These are phyloP conservation scores for Rhodosporidiobolus sp. DNA, from an alignment of 768 basidiomycete genomes.

Conservation along the genomic window DNA sequence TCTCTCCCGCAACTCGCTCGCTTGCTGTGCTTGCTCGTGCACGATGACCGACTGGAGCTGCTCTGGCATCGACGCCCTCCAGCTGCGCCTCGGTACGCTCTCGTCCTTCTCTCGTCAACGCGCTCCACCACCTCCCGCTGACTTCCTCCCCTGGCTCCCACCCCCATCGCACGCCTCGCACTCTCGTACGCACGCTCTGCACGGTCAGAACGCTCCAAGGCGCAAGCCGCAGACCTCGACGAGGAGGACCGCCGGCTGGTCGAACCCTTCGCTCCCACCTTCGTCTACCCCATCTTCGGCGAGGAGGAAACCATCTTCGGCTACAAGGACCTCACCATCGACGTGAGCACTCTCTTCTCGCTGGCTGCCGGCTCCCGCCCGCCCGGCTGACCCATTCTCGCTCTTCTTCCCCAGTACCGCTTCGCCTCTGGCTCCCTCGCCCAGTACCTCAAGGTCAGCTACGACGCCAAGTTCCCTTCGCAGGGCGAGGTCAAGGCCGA, in stretches of 20 bases:
- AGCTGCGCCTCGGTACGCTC: conserved; percentile 68
- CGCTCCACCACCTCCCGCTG: conserved; percentile 7
- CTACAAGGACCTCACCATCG: conserved; percentile 75
- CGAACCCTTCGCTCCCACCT: conserved; percentile 74
- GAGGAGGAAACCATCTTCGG: conserved; percentile 96
- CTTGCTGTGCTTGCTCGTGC: not conserved
- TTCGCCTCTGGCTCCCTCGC: conserved; percentile 83
- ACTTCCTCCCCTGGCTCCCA: conserved; percentile 10
- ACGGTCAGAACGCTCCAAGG: conserved; percentile 62
- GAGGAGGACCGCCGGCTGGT: conserved; percentile 56
- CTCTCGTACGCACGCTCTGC: conserved; percentile 1
- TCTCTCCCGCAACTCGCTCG: not conserved
- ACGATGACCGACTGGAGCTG: not conserved
- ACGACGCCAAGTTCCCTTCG: conserved; percentile 62
- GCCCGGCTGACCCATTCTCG: not conserved
- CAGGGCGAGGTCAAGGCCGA: conserved; percentile 66
- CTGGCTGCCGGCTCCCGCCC: not conserved
- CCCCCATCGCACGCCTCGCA: conserved; percentile 7
- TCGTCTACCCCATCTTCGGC: conserved; percentile 96
- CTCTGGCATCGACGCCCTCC: conserved; percentile 71
- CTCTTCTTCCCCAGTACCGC: conserved; percentile 57
- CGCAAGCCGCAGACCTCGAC: conserved; percentile 61
- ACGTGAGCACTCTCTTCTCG: conserved; percentile 58
- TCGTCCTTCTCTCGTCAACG: not conserved
- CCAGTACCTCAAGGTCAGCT: conserved; percentile 68